Percentiles rank a stretch among this genome's conserved stretches.
phyloP scores from a whole-genome alignment of 1,139 yeast genomes.

The Entelexis sorbosivorans region DNA sequence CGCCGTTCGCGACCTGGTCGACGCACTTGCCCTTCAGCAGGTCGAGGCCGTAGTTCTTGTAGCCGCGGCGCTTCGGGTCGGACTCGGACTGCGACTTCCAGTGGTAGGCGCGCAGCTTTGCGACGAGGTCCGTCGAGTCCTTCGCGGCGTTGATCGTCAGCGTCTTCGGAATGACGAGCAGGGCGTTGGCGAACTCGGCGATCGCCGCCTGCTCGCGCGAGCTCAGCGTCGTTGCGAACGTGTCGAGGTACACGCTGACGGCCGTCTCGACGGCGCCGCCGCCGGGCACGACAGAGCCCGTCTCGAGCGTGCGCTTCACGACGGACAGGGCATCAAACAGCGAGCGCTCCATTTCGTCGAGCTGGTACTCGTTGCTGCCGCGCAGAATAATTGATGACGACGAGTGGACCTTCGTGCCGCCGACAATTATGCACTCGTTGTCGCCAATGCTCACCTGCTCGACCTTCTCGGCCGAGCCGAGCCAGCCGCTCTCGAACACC shows the following conservation, averaged over 20 bases:
- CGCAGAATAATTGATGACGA: constrained; percentile 85
- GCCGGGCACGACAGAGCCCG: constrained; percentile 93
- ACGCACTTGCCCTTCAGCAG: constrained; percentile 83
- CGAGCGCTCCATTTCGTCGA: constrained; percentile 98
- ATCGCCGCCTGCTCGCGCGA: constrained; percentile 97
- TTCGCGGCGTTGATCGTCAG: constrained; percentile 96
- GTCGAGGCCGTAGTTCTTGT: constrained; percentile 87
- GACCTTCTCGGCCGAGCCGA: constrained; percentile 90
- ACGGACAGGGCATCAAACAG: constrained; percentile 89
- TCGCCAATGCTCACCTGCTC: constrained; percentile 85
- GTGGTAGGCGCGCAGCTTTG: constrained; percentile 91
- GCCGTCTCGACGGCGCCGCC: constrained; percentile 99
- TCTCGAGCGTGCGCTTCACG: constrained; percentile 90
- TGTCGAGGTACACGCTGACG: constrained; percentile 84
- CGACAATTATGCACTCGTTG: constrained; percentile 90
- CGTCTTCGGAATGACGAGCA: constrained; percentile 90
- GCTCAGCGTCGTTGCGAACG: constrained; percentile 95
- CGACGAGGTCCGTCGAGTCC: constrained; percentile 87
- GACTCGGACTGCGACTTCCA: constrained; percentile 83
- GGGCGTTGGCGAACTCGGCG: constrained; percentile 89
- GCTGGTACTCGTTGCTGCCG: constrained; percentile 91
- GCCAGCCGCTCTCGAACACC: constrained; percentile 74
- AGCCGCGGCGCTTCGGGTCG: constrained; percentile 71
- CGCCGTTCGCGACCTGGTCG: constrained; percentile 75
- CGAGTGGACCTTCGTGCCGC: constrained; percentile 89